Conservation (phyloP, 2,329 filamentous ascomycete species). For the Eutypa lata region DNA sequence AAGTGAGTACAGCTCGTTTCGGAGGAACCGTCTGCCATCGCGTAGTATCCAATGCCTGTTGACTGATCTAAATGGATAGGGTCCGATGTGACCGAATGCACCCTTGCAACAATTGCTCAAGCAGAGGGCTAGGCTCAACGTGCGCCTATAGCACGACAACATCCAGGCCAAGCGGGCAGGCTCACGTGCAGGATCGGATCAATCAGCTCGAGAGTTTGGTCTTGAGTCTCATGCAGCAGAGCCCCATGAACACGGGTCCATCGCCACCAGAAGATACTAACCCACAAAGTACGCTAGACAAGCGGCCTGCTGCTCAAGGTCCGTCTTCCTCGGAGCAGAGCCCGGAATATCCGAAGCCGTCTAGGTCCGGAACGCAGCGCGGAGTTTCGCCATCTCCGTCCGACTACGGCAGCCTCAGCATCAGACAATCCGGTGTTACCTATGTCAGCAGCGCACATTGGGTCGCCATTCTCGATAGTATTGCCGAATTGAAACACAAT, state of each 20-base stretch:
- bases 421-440: conserved; percentile 16
- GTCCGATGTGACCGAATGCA: conserved; percentile 21
- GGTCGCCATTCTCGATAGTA: conserved; percentile 37
- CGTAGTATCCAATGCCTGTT: background rate
- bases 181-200: conserved; percentile 8
- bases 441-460: conserved; percentile 38
- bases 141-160: background rate
- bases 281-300: background rate
- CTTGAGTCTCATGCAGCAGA: background rate
- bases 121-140: conserved; percentile 8
- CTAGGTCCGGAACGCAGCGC: background rate
- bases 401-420: conserved; percentile 29
- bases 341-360: conserved; percentile 1
- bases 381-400: conserved; percentile 7
- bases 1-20: background rate
- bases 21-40: background rate
- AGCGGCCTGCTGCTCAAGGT: background rate
- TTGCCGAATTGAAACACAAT: conserved; percentile 36
- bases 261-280: conserved; percentile 1
- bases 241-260: conserved; percentile 3
- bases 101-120: conserved; percentile 20
- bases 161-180: background rate
- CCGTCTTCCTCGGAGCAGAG: background rate
- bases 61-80: conserved; percentile 6
- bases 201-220: background rate